Conservation (phyloP, 306 rosid species). For the Medicago ruthenica region DNA sequence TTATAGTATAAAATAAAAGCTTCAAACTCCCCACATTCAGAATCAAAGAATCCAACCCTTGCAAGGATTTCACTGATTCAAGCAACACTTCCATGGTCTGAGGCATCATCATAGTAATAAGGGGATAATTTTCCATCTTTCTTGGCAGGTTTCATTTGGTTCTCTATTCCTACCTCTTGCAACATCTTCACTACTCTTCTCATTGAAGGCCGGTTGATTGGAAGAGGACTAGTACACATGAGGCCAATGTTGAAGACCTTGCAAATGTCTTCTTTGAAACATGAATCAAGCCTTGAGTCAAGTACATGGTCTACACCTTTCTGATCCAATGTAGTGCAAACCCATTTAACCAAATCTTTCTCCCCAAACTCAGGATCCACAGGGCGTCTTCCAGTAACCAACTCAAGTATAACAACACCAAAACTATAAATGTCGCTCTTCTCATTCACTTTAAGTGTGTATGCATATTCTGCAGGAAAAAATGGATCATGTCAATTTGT, state of each 20-base stretch:
- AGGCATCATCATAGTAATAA: conserved; percentile 67
- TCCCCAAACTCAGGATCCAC: conserved; percentile 93
- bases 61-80: conserved; percentile 39
- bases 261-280: conserved; percentile 82
- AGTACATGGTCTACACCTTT: conserved; percentile 76
- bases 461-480: conserved; percentile 80
- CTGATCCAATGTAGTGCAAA: conserved; percentile 84
- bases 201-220: conserved; percentile 74
- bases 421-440: conserved; percentile 97
- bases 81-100: conserved; percentile 72
- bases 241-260: conserved; percentile 89
- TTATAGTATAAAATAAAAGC: conserved; percentile 38
- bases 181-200: conserved; percentile 76
- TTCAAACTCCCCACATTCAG: conserved; percentile 32
- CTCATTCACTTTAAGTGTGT: conserved; percentile 91
- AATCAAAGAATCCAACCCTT: conserved; percentile 28
- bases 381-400: conserved; percentile 80
- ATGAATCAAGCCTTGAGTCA: conserved; percentile 73
- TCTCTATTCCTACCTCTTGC: conserved; percentile 61
- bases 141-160: conserved; percentile 46
- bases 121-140: conserved; percentile 70
- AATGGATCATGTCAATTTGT: conserved; percentile 21
- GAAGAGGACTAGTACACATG: conserved; percentile 93
- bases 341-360: conserved; percentile 94
- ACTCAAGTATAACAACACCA: conserved; percentile 87